Evolutionary conservation across 352 stramenopile genomes (phyloP), one percentile per base, ranked within the genome.

Genomic region (Pythium inflatum): DNA sequence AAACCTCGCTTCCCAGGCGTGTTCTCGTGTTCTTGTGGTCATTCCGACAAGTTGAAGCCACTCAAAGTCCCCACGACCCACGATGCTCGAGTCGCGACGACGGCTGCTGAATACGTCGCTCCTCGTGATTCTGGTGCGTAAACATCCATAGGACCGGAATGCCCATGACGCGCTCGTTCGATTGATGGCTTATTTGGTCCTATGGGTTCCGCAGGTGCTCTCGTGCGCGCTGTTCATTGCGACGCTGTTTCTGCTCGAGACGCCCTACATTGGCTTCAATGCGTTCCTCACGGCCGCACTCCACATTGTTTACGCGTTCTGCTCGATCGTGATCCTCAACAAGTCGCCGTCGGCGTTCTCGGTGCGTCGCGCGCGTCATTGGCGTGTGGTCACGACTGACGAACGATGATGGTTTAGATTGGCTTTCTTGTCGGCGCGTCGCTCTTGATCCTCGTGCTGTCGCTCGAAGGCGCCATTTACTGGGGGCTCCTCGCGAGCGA

Each of bases 261-360:
- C 83, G 33, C 85, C 87, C 18, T 89, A 76, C 51, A 66, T 92
- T 38, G 83, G 83, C 71, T 89, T 94, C 59, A 61, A 90, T 36
- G 85, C 82, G 3, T 81, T 89, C 68, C 60, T 87, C 54, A 93
- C 87, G 16, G 75, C 87, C 6, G 70, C 65, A 6, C 57, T 90
- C 30, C 74, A 90, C 63, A 67, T 94, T 22, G 71, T 87, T 13
- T 94, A 90, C 60, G 83, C 85, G n/a, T 87, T 94, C 71, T 79
- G 83, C 22, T 77, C 85, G 45, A 85, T 94, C 64, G 79, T 90
- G 49, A 82, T 91, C 48, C 73, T 94, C 41, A 93, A 93, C 77
- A 93, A 93, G 57, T 81, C 85, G 53, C 87, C 87, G 1, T 94
- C 87, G 2, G 87, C 85, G 30, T 94, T 90, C 69, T 91, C 81